A percentile compares a stretch with the other conserved stretches of the same genome.
Evolutionary conservation across 306 rosid species (phyloP).

Genomic region (Prunus fruticosa): DNA sequence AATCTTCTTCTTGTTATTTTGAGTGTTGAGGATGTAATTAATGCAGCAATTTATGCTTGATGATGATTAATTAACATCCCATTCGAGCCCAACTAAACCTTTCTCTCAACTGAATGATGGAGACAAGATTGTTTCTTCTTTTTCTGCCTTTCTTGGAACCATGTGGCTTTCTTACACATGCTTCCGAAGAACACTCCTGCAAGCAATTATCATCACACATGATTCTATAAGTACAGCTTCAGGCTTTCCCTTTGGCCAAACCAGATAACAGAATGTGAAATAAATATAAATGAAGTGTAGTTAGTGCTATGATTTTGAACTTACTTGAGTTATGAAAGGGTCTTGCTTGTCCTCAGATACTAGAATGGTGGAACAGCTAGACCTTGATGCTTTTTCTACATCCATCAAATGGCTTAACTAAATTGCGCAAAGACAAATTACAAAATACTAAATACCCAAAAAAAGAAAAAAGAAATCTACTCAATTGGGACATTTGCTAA

Average conservation of each 20-base stretch:
- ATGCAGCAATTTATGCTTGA: neutral
- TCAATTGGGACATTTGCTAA: too few relatives aligned
- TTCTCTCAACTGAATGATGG: conserved; percentile 12
- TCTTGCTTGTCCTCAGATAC: conserved; percentile 14
- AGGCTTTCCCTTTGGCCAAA: too few relatives aligned
- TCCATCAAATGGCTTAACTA: conserved; percentile 31
- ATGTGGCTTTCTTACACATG: conserved; percentile 17
- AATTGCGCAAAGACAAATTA: too few relatives aligned
- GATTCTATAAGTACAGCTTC: too few relatives aligned
- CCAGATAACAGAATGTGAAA: too few relatives aligned
- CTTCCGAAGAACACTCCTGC: conserved; percentile 26
- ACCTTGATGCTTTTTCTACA: conserved; percentile 31
- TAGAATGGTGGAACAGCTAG: conserved; percentile 24
- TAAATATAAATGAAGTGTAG: too few relatives aligned
- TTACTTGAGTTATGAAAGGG: conserved; percentile 6
- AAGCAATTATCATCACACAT: neutral
- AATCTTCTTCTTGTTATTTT: too few relatives aligned
- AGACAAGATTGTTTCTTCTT: neutral
- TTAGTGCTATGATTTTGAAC: neutral
- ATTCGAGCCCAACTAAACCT: conserved; percentile 28
- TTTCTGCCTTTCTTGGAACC: conserved; percentile 2
- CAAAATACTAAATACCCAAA: too few relatives aligned
- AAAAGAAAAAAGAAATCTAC: neutral
- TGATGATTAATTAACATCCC: conserved; percentile 17
- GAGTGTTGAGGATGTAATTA: too few relatives aligned